Conservation (phyloP, 768 basidiomycete genomes). For the Tricholoma matsutake region DNA sequence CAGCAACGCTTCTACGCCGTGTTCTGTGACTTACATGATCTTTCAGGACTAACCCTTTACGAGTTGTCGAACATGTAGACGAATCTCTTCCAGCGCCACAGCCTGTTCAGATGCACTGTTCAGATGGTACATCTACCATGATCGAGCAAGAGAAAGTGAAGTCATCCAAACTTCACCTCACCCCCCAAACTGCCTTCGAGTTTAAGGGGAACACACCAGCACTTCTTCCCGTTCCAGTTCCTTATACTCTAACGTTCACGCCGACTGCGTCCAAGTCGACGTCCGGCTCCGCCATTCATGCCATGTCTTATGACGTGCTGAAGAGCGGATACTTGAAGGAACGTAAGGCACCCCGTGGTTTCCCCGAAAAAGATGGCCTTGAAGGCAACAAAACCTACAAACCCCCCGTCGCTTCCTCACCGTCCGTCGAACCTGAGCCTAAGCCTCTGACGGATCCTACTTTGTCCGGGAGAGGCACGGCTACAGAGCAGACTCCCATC, state of each 20-base stretch:
- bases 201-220: background rate
- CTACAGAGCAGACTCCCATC: background rate
- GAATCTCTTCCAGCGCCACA: background rate
- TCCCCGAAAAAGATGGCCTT: background rate
- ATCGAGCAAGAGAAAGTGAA: conserved; percentile 5
- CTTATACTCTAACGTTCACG: background rate
- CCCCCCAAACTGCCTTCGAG: background rate
- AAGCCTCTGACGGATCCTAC: background rate
- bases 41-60: background rate
- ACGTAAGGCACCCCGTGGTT: background rate
- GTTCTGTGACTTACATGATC: background rate
- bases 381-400: background rate
- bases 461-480: background rate
- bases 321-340: background rate
- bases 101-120: background rate
- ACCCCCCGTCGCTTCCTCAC: background rate
- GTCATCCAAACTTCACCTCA: background rate
- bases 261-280: background rate
- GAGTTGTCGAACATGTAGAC: background rate
- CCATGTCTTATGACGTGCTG: conserved; percentile 3
- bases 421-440: background rate
- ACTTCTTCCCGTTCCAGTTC: background rate
- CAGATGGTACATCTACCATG: conserved; percentile 1
- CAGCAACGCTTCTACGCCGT: background rate
- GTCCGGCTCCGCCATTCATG: background rate